Percentiles rank a stretch among this genome's conserved stretches.
These are phyloP conservation scores for Schwanniomyces polymorphus DNA, from an alignment of 805 yeast species.

Conservation along the genomic window DNA sequence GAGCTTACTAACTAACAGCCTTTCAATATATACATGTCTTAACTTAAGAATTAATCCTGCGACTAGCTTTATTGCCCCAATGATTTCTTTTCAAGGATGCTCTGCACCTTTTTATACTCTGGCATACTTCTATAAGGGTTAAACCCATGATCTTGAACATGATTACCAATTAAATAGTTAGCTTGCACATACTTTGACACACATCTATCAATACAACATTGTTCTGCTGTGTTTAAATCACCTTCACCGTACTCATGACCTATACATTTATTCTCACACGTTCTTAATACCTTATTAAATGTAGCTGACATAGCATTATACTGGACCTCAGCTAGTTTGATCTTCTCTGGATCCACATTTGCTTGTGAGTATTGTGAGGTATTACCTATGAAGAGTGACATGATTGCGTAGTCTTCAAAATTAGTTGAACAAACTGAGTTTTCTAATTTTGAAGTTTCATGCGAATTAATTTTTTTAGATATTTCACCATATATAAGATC, in stretches of 20 bases:
- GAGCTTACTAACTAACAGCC: not conserved
- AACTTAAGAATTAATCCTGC: not conserved
- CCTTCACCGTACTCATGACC: conserved; percentile 83
- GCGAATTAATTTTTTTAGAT: not conserved
- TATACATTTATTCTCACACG: conserved; percentile 77
- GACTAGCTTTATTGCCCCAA: not conserved
- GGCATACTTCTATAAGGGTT: conserved; percentile 46
- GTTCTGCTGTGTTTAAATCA: conserved; percentile 84
- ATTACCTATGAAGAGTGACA: conserved; percentile 65
- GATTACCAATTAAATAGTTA: conserved; percentile 61
- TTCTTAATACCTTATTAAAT: conserved; percentile 54
- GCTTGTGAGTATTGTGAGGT: conserved; percentile 42
- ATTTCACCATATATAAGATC: not conserved
- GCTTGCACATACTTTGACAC: conserved; percentile 79
- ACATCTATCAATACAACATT: conserved; percentile 81
- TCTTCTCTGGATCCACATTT: conserved; percentile 58
- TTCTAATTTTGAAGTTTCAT: not conserved
- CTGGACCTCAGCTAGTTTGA: conserved; percentile 66
- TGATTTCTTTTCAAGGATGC: conserved; percentile 3
- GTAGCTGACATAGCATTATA: conserved; percentile 62
- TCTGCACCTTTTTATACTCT: conserved; percentile 33
- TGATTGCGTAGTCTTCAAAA: conserved; percentile 15
- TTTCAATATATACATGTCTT: not conserved
- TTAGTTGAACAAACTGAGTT: not conserved
- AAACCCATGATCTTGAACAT: conserved; percentile 40